phyloP scores from a whole-genome alignment of 495 filamentous ascomycete species.

The Talaromyces adpressus region DNA sequence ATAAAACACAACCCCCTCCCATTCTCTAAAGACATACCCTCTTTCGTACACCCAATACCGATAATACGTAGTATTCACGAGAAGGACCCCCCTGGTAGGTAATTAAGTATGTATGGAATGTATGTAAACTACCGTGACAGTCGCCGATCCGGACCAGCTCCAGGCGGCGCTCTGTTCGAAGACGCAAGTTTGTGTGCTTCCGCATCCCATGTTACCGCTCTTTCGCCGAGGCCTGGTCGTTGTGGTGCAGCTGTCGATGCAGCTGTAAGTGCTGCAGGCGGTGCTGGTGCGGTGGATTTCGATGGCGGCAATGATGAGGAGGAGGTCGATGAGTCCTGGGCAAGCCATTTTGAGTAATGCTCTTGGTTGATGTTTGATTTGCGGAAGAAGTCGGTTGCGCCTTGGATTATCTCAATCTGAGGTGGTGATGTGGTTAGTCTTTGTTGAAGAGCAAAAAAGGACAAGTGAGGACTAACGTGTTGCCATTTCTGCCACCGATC shows the following conservation, averaged over 20 bases:
- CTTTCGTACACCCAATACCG: background rate
- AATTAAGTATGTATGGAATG: no score
- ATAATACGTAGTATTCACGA: background rate
- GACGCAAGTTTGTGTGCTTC: background rate
- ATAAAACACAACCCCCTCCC: background rate
- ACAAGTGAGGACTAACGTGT: constrained; percentile 22
- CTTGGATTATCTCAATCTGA: constrained; percentile 13
- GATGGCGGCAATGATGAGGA: background rate
- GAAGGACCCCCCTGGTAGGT: no score
- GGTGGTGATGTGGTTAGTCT: background rate
- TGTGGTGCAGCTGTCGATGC: background rate
- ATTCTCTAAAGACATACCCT: background rate
- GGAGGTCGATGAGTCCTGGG: background rate
- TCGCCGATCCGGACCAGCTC: background rate
- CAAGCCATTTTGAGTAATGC: constrained; percentile 5
- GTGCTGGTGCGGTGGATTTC: background rate
- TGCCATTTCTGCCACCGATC: constrained; percentile 27
- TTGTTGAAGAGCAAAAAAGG: background rate
- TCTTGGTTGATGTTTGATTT: constrained; percentile 14
- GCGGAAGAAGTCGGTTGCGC: constrained; percentile 13
- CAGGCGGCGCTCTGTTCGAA: background rate
- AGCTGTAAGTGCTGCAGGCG: background rate
- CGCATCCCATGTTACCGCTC: background rate
- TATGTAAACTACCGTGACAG: background rate
- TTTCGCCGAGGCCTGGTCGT: background rate